Base-by-base conservation (phyloP, 805 yeast genomes). In the Saccharomycopsis guyanensis region DNA sequence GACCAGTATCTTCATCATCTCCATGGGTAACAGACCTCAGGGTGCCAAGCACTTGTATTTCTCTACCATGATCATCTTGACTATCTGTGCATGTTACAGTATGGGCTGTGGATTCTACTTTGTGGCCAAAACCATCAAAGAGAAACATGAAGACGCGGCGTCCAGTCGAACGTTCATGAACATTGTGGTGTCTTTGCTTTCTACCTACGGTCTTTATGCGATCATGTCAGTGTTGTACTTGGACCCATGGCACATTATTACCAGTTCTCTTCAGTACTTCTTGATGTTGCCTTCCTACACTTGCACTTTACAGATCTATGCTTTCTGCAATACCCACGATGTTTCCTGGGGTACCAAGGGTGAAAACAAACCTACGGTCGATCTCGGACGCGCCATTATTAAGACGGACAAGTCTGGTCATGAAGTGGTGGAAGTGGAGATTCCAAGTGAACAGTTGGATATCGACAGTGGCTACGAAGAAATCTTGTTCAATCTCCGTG, bases 271-370 rank as follows among this genome's bases (percentile, higher is more conserved):
- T 3, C 98, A 91, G 63, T 91, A 93, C 69, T 85, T 91, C 66
- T 62, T 89, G 54, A 74, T 93, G 72, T 71, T 91, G 44, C 97
- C 98, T 22, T 82, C 94, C 0, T 91, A 88, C 62, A 84, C 94
- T 3, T 86, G 96, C 66, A 82, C 96, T 2, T 69, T 91, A 47
- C 97, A 91, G 65, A 88, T 93, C 49, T 91, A 88, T 67, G 97
- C 98, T 1, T 88, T 91, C 65, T 91, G 98, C 69, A 91, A 91
- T 63, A 91, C 97, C 2, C 97, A 91, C 66, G 98, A 91, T 70
- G 96, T 93, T 42, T 85, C 96, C 0, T 91, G 98, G 98, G 98
- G 98, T 65, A 91, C 98, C 2, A 91, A 91, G 62, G 98, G 98
- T 55, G 96, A 89, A 51, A 84, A 82, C 53, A 76, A 75, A 50